These are phyloP conservation scores for Capsicum baccatum DNA, from an alignment of 257 asterid species.

Conservation along the genomic window DNA sequence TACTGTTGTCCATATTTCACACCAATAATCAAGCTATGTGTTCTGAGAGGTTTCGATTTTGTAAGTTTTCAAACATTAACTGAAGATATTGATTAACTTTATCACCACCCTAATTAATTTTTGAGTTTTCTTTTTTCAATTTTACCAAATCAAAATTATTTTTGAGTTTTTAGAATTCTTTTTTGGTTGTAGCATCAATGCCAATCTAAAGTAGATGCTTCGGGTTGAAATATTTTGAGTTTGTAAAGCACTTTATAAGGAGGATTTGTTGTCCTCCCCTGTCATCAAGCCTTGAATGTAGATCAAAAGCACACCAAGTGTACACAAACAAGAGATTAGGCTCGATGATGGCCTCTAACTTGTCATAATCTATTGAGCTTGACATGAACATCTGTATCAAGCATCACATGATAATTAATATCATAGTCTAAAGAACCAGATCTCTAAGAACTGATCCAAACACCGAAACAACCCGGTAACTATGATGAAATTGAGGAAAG, in stretches of 20 bases:
- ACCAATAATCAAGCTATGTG: no score
- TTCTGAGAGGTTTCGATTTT: no score
- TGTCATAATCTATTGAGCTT: constrained; percentile 48
- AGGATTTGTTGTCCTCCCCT: constrained; percentile 66
- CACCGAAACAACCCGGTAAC: no score
- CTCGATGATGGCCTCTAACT: constrained; percentile 45
- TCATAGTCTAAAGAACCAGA: constrained; percentile 6
- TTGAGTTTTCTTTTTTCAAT: no score
- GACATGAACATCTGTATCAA: constrained; percentile 66
- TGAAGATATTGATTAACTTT: no score
- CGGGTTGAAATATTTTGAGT: constrained; percentile 66
- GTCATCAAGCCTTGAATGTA: constrained; percentile 74
- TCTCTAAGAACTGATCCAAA: no score
- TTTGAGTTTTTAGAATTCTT: no score
- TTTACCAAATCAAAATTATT: no score
- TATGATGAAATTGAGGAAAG: no score
- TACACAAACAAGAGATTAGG: constrained; percentile 68
- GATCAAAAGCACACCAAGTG: constrained; percentile 81
- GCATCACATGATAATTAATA: constrained; percentile 9
- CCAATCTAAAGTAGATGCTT: constrained; percentile 79
- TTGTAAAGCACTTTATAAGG: constrained; percentile 61
- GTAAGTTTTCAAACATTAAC: no score
- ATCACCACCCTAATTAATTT: no score
- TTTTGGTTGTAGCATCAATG: constrained; percentile 48
- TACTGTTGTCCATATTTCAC: no score